These are phyloP conservation scores for Cutaneotrichosporon mucoides DNA, from an alignment of 1,284 basidiomycete genomes.

Conservation along the genomic window DNA sequence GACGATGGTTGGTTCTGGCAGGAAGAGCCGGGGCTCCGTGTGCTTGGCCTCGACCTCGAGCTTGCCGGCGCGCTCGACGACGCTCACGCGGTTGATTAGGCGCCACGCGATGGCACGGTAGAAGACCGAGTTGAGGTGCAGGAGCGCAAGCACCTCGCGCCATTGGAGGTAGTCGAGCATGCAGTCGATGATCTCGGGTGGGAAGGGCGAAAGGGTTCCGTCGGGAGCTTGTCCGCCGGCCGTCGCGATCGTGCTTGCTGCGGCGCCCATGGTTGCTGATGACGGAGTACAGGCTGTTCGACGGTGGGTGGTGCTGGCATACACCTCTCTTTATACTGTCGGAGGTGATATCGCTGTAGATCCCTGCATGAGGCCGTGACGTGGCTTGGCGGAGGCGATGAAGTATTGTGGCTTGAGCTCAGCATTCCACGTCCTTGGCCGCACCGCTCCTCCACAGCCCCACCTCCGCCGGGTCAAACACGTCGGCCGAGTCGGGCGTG, in stretches of 20 bases:
- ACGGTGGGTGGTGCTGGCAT: background rate
- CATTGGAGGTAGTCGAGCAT: constrained; percentile 4
- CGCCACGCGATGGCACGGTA: background rate
- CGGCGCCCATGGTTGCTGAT: background rate
- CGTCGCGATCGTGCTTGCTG: background rate
- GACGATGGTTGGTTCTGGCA: background rate
- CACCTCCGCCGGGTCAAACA: constrained; percentile 8
- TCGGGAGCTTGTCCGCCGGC: background rate
- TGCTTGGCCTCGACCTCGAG: background rate
- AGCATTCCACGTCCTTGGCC: background rate
- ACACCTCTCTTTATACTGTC: background rate
- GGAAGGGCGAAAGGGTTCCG: background rate
- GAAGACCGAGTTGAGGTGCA: constrained; percentile 6
- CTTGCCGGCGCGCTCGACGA: background rate
- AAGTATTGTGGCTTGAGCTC: background rate
- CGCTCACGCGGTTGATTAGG: background rate
- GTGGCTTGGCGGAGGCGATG: background rate
- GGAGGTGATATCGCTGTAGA: no score
- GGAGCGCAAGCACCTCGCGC: background rate
- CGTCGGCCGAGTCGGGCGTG: constrained; percentile 2
- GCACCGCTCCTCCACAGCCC: background rate
- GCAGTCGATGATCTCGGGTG: constrained; percentile 5
- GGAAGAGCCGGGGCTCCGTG: background rate
- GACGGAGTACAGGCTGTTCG: background rate
- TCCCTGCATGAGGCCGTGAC: background rate